Conservation (phyloP, 1,284 basidiomycete genomes). For the Irpex sp. region DNA sequence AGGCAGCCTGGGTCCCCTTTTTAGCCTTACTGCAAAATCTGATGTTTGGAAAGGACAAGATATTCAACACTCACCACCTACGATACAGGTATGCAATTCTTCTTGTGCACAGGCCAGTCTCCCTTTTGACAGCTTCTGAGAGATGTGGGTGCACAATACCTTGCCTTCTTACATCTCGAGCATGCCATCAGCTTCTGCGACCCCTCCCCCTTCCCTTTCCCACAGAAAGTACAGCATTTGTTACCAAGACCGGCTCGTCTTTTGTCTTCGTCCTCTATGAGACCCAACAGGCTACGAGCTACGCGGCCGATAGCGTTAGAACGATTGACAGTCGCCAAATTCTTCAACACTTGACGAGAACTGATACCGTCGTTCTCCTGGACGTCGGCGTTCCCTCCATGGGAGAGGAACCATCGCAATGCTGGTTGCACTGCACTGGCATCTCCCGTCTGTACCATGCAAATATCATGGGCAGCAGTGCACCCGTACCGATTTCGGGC, state of each 20-base stretch:
- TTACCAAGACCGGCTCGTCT: conserved; percentile 24
- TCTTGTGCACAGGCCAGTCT: conserved; percentile 18
- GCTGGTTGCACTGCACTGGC: conserved; percentile 24
- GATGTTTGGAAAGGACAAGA: too few species aligned
- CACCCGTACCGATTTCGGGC: conserved; percentile 36
- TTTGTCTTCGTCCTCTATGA: conserved; percentile 31
- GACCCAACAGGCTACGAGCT: background rate
- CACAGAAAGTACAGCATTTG: conserved; percentile 33
- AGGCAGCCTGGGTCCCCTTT: too few species aligned
- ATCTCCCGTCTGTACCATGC: conserved; percentile 26
- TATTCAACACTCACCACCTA: too few species aligned
- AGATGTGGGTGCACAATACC: conserved; percentile 14
- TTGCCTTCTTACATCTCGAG: conserved; percentile 18
- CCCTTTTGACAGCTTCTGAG: conserved; percentile 9
- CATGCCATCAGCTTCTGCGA: conserved; percentile 24
- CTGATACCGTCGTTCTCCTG: conserved; percentile 35
- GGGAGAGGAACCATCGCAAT: conserved; percentile 35
- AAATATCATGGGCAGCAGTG: conserved; percentile 37
- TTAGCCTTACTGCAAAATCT: too few species aligned
- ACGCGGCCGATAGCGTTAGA: background rate
- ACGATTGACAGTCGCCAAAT: background rate
- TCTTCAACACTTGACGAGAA: conserved; percentile 10
- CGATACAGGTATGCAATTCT: conserved; percentile 10
- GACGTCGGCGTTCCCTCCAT: conserved; percentile 42
- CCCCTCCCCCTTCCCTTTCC: conserved; percentile 14